Evolutionary conservation across 148 eudicot species (phyloP).

Genomic region (Rhododendron henanense): DNA sequence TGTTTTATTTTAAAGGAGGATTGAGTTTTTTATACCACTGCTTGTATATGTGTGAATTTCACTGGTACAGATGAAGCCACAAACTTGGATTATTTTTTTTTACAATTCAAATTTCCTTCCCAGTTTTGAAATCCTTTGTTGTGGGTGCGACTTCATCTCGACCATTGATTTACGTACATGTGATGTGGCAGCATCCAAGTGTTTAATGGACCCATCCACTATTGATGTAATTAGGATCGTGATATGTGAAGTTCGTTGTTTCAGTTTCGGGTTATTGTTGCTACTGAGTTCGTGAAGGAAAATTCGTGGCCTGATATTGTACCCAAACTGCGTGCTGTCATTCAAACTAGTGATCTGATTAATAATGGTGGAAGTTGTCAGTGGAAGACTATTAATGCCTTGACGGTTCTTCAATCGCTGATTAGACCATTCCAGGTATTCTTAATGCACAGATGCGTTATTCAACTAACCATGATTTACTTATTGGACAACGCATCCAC

Average conservation of each 20-base stretch:
- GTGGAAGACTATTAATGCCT: slow-evolving; percentile 58
- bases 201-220: not conserved
- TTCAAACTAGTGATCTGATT: slow-evolving; percentile 48
- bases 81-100: not conserved
- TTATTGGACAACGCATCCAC: not conserved
- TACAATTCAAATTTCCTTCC: not conserved
- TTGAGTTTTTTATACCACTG: not conserved
- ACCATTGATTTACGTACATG: not conserved
- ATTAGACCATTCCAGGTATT: slow-evolving; percentile 74
- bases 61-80: not conserved
- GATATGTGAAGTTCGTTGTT: not conserved
- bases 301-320: slow-evolving; percentile 70
- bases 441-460: not conserved
- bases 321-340: slow-evolving; percentile 47
- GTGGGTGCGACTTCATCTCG: not conserved
- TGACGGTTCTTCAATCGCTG: slow-evolving; percentile 56
- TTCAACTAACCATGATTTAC: not conserved
- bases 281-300: slow-evolving; percentile 60
- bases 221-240: not conserved
- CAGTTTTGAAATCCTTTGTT: not conserved
- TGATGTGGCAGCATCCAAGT: not conserved
- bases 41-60: not conserved
- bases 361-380: slow-evolving; percentile 32
- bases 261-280: slow-evolving; percentile 59
- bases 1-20: not conserved